A percentile compares a stretch with the other conserved stretches of the same genome.
These are phyloP conservation scores for Betula pendula DNA, from an alignment of 306 rosid genomes.

Conservation along the genomic window DNA sequence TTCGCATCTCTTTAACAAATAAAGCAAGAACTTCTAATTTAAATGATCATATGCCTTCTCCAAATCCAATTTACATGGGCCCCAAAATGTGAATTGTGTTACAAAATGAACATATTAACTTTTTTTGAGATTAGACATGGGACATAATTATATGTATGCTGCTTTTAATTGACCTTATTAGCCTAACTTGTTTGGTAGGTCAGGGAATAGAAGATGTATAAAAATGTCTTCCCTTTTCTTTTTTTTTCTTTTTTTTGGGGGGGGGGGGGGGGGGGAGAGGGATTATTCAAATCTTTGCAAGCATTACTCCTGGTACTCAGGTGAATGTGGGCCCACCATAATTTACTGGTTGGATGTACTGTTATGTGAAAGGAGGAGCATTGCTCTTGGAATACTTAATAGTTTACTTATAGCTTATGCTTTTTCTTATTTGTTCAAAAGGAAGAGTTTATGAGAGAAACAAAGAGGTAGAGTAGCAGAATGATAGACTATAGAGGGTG, in stretches of 20 bases:
- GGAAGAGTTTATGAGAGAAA: background rate
- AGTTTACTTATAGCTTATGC: too few species aligned
- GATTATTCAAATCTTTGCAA: background rate
- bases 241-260: background rate
- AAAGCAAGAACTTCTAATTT: too few species aligned
- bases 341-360: too few species aligned
- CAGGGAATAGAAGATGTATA: background rate
- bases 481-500: background rate
- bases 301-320: too few species aligned
- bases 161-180: background rate
- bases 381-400: background rate
- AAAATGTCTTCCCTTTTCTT: background rate
- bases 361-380: background rate
- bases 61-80: too few species aligned
- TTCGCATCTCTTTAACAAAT: too few species aligned
- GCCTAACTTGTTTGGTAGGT: background rate
- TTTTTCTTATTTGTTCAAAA: background rate
- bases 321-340: too few species aligned
- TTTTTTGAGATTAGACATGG: background rate
- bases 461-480: background rate
- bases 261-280: background rate
- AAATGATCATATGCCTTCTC: too few species aligned
- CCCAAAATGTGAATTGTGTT: background rate
- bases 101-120: background rate
- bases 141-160: background rate